Evolutionary conservation across 345 rosid genomes (phyloP).

Genomic region (Citrus mangshanensis): DNA sequence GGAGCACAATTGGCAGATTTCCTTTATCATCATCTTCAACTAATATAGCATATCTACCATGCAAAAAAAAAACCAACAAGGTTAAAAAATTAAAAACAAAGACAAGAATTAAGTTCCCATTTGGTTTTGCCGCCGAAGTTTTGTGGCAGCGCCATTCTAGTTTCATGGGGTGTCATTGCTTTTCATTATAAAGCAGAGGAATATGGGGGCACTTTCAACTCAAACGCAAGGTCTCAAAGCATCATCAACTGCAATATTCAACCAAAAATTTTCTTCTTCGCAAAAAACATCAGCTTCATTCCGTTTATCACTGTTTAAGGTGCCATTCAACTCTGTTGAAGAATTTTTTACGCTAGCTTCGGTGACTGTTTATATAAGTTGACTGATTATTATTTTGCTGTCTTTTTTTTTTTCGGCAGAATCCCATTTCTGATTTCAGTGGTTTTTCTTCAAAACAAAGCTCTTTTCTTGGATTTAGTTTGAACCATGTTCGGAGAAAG

Average conservation of each 20-base stretch:
- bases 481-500: slow-evolving; percentile 24
- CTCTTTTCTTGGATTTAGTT: slow-evolving; percentile 28
- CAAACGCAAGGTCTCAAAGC: slow-evolving; percentile 27
- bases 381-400: not conserved
- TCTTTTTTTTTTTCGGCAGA: slow-evolving; percentile 33
- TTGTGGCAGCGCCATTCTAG: not conserved
- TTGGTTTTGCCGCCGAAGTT: not conserved
- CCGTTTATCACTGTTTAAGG: slow-evolving; percentile 33
- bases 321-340: slow-evolving; percentile 6
- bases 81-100: not conserved
- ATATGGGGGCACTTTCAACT: slow-evolving; percentile 34
- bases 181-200: not conserved
- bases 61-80: not conserved
- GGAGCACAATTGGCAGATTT: not conserved
- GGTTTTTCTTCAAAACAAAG: slow-evolving; percentile 45
- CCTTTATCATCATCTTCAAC: slow-evolving; percentile 1
- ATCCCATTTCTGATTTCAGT: slow-evolving; percentile 34
- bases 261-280: slow-evolving; percentile 27
- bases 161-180: slow-evolving; percentile 5
- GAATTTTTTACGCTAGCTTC: not conserved
- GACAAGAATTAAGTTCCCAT: not conserved
- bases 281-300: slow-evolving; percentile 22
- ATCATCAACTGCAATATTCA: slow-evolving; percentile 20
- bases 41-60: not conserved
- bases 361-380: not conserved